These are phyloP conservation scores for Didymella keratinophila DNA, from an alignment of 2,329 filamentous ascomycete genomes.

Conservation along the genomic window DNA sequence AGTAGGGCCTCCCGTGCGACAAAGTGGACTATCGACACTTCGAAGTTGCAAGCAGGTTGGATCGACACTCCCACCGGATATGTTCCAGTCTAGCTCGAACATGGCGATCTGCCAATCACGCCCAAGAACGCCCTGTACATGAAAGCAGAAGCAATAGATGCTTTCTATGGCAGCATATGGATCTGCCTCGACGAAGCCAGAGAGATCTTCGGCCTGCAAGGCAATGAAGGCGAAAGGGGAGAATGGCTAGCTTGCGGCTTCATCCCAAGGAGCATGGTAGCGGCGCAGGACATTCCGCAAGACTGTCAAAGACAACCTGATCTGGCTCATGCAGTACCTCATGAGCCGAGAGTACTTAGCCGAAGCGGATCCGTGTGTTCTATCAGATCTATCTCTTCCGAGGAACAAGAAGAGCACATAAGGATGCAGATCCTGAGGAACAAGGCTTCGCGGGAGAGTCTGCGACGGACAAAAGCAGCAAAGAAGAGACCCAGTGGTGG, in stretches of 20 bases:
- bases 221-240: constrained; percentile 4
- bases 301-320: not conserved
- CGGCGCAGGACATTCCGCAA: constrained; percentile 1
- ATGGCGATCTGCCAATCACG: constrained; percentile 7
- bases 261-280: constrained; percentile 6
- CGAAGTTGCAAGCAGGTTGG: constrained; percentile 1
- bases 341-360: not conserved
- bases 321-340: not conserved
- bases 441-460: not conserved
- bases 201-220: constrained; percentile 6
- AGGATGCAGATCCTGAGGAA: constrained; percentile 5
- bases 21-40: constrained; percentile 3
- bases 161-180: constrained; percentile 14
- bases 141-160: constrained; percentile 1
- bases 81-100: constrained; percentile 18
- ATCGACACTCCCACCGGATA: not conserved
- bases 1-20: not conserved
- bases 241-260: constrained; percentile 24
- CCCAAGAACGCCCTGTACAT: constrained; percentile 9
- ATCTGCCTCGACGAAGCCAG: constrained; percentile 20
- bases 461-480: not conserved
- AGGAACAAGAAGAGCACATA: constrained; percentile 4
- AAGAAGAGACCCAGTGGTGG: not conserved
- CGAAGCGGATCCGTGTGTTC: not conserved
- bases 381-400: not conserved